Evolutionary conservation across 2,329 filamentous ascomycete genomes (phyloP).

Genomic region (Pseudogymnoascus verrucosus): DNA sequence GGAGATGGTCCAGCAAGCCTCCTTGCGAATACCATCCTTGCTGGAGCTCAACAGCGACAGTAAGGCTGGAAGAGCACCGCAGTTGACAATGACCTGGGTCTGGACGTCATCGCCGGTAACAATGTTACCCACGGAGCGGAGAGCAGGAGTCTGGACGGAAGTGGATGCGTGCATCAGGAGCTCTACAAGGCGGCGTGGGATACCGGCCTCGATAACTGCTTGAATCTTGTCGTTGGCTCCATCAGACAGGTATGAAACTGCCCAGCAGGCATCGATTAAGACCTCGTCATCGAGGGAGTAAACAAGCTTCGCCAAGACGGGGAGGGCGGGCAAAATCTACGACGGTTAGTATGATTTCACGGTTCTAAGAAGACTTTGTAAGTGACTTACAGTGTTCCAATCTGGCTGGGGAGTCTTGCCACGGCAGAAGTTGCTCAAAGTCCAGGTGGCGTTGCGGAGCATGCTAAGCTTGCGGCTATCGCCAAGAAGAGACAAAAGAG

Average conservation of each 20-base stretch:
- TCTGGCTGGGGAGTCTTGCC: conserved; percentile 98
- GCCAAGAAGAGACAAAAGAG: conserved; percentile 79
- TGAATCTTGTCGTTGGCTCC: conserved; percentile 99
- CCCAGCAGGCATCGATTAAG: conserved; percentile 98
- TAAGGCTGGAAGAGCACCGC: conserved; percentile 84
- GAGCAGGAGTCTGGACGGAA: conserved; percentile 93
- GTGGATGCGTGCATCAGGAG: conserved; percentile 97
- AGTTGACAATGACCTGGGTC: conserved; percentile 99
- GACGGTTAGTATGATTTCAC: conserved; percentile 23
- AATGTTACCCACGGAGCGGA: conserved; percentile 96
- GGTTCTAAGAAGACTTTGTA: neutral
- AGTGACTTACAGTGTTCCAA: conserved; percentile 75
- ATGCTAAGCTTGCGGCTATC: conserved; percentile 99
- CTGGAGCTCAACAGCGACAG: conserved; percentile 89
- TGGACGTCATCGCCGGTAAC: conserved; percentile 98
- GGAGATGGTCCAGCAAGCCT: conserved; percentile 99
- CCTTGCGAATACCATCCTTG: conserved; percentile 98
- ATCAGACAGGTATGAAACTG: conserved; percentile 96
- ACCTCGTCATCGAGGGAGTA: conserved; percentile 98
- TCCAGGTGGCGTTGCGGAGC: conserved; percentile 98
- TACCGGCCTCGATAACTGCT: conserved; percentile 95
- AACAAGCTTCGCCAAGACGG: conserved; percentile 91
- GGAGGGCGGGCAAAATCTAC: conserved; percentile 88
- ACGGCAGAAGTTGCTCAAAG: conserved; percentile 98
- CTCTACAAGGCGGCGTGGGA: conserved; percentile 91